These are phyloP conservation scores for Venturiaceae sp. DNA, from an alignment of 2,329 filamentous ascomycete genomes.

Conservation along the genomic window DNA sequence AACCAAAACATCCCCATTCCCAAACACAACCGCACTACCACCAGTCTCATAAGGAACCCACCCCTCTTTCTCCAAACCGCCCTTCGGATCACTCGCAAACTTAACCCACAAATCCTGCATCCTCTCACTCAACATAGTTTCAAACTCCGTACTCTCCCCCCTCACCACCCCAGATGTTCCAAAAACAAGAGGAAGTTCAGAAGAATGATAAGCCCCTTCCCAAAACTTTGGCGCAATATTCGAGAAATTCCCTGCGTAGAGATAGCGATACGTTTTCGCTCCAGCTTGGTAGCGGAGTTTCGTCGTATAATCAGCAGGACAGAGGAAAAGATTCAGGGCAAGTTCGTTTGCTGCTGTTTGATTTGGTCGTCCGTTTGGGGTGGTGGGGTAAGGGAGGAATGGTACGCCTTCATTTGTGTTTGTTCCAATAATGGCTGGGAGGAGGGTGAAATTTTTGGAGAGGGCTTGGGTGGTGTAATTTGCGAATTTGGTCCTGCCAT, in stretches of 20 bases:
- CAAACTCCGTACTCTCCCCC: not conserved
- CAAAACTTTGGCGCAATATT: conserved; percentile 23
- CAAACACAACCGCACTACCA: not conserved
- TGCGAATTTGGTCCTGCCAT: conserved; percentile 22
- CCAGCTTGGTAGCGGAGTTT: not conserved
- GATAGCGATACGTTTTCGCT: conserved; percentile 24
- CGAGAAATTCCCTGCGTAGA: conserved; percentile 26
- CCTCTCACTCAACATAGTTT: conserved; percentile 7
- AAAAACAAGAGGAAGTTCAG: conserved; percentile 7
- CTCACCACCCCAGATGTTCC: not conserved
- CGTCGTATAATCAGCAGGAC: conserved; percentile 20
- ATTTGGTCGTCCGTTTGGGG: conserved; percentile 18
- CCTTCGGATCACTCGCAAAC: conserved; percentile 23
- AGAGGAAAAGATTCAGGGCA: conserved; percentile 21
- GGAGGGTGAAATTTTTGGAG: not conserved
- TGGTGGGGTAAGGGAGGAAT: conserved; percentile 18
- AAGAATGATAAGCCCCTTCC: conserved; percentile 26
- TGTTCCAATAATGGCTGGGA: conserved; percentile 26
- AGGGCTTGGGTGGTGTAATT: conserved; percentile 18
- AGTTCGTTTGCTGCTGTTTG: conserved; percentile 12
- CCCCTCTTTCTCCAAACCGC: conserved; percentile 19
- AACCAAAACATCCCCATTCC: conserved; percentile 7
- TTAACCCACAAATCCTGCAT: conserved; percentile 28
- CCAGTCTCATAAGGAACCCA: conserved; percentile 21
- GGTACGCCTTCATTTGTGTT: conserved; percentile 23